These are phyloP conservation scores for Tuber magnatum DNA, from an alignment of 495 filamentous ascomycete species.

Conservation along the genomic window DNA sequence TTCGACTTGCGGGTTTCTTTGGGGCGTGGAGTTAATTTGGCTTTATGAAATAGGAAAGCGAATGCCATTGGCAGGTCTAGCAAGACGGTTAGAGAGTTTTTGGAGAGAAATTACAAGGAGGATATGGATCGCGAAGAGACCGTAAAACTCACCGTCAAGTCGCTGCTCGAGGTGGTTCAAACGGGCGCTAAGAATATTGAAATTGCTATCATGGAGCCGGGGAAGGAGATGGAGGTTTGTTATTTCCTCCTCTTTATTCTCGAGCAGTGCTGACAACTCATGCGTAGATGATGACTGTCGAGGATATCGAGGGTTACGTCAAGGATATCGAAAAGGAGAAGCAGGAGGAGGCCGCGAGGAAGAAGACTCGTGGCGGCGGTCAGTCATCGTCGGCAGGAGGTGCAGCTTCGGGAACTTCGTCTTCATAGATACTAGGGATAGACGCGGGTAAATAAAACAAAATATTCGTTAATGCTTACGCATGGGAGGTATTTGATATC, in stretches of 20 bases:
- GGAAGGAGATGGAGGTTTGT: constrained; percentile 63
- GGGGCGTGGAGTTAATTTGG: background rate
- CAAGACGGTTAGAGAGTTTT: constrained; percentile 97
- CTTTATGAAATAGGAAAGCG: constrained; percentile 69
- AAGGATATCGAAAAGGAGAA: constrained; percentile 99
- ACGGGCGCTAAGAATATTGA: constrained; percentile 99
- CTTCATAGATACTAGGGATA: constrained; percentile 13
- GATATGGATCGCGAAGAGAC: constrained; percentile 94
- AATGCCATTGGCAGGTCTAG: constrained; percentile 96
- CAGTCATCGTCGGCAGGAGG: constrained; percentile 17
- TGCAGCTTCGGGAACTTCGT: constrained; percentile 13
- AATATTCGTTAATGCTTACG: constrained; percentile 2
- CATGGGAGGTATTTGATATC: background rate
- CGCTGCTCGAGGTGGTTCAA: constrained; percentile 92
- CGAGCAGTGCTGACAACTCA: background rate
- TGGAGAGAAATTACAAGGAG: constrained; percentile 95
- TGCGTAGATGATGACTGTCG: constrained; percentile 70
- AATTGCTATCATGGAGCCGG: constrained; percentile 97
- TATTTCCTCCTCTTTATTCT: background rate
- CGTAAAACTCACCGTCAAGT: constrained; percentile 97
- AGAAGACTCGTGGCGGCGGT: constrained; percentile 61
- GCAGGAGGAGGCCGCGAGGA: constrained; percentile 94
- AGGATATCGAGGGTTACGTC: constrained; percentile 92
- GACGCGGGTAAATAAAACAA: background rate
- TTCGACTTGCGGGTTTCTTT: constrained; percentile 5